phyloP scores from a whole-genome alignment of 2,329 filamentous ascomycete genomes.

The Fusarium domesticum region DNA sequence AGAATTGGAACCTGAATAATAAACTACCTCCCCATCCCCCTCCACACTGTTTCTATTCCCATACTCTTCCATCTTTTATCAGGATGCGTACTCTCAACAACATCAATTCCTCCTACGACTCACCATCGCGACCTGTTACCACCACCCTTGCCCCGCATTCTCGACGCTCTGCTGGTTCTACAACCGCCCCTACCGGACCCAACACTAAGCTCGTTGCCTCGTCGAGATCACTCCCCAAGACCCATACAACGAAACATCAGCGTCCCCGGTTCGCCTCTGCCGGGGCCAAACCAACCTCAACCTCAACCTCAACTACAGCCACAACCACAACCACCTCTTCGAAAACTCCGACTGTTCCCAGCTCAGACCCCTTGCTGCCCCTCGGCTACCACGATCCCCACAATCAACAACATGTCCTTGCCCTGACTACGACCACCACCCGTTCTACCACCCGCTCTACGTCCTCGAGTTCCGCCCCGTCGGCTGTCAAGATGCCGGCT shows the following conservation, averaged over 20 bases:
- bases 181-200: conserved; percentile 8
- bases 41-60: not conserved
- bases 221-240: conserved; percentile 20
- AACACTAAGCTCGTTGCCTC: conserved; percentile 11
- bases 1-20: conserved; percentile 8
- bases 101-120: conserved; percentile 26
- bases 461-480: conserved; percentile 25
- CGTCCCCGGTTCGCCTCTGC: conserved; percentile 23
- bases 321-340: not conserved
- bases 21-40: conserved; percentile 15
- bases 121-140: conserved; percentile 17
- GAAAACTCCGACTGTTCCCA: conserved; percentile 11
- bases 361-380: conserved; percentile 16
- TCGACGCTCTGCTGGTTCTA: conserved; percentile 10
- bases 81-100: conserved; percentile 30
- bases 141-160: conserved; percentile 7
- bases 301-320: not conserved
- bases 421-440: conserved; percentile 31
- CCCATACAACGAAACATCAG: conserved; percentile 13
- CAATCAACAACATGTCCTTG: conserved; percentile 31
- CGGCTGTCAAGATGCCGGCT: conserved; percentile 40
- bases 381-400: conserved; percentile 21
- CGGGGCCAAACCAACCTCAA: conserved; percentile 7
- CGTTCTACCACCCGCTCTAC: conserved; percentile 26
- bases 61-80: conserved; percentile 3